Percentiles rank a stretch among this genome's conserved stretches.
These are phyloP conservation scores for Aspergillus novofumigatus DNA, from an alignment of 2,329 filamentous ascomycete species.

Conservation along the genomic window DNA sequence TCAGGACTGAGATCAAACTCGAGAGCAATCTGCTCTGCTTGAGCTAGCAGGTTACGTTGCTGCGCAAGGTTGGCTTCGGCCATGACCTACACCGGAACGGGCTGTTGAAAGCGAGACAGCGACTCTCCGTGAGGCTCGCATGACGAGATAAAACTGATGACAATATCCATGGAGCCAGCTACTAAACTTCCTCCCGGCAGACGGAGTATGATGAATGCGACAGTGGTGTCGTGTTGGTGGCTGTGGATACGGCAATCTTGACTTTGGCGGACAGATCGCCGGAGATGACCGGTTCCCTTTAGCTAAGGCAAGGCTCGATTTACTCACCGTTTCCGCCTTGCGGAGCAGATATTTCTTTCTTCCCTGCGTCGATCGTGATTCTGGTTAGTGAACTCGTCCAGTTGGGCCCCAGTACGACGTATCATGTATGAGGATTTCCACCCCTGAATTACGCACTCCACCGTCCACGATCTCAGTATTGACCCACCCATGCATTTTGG, in stretches of 20 bases:
- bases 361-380: no score
- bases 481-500: no score
- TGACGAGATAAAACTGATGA: background rate
- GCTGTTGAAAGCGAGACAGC: background rate
- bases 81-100: background rate
- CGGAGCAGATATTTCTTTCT: no score
- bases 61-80: background rate
- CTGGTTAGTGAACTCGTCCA: no score
- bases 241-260: background rate
- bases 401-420: no score
- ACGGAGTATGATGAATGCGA: background rate
- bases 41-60: conserved; percentile 8
- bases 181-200: background rate
- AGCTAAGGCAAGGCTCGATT: no score
- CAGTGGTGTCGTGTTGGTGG: background rate
- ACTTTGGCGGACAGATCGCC: background rate
- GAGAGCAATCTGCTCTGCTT: conserved; percentile 10
- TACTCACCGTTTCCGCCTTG: no score
- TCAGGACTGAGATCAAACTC: conserved; percentile 8
- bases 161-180: background rate
- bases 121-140: background rate
- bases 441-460: no score
- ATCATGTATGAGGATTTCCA: no score
- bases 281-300: background rate
- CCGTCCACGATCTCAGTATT: no score